Evolutionary conservation across 805 yeast species (phyloP), one percentile per base, ranked within the genome.

Genomic region (Tetrapisispora fleetii): DNA sequence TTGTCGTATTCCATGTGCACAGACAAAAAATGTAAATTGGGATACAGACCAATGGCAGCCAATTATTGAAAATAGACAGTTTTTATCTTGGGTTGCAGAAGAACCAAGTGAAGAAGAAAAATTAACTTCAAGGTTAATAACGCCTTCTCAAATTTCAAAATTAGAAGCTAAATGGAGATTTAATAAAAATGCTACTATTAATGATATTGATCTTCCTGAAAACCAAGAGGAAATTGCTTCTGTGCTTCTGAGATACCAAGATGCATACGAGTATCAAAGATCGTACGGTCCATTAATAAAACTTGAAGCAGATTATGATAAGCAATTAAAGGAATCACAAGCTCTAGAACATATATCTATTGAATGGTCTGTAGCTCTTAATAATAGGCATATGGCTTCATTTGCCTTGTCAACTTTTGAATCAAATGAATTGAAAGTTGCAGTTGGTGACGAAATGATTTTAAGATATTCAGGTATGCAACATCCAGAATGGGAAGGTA

Each of bases 1-100:
- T 43, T 90, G 97, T 67, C 79, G 97, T 48, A 71, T 86, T 48
- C 96, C 96, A 0, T 90, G 97, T 65, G 82, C 95, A 1, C 89
- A 81, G 59, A 65, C 74, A 9, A 81, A 83, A 54, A 87, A 84
- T 63, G 68, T 76, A 28, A 80, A 82, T 58, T 90, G 96, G 97
- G 95, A 88, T 58, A 81, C 90, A 0, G 77, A 73, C 39, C 83
- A 85, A 51, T 90, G 97, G 97, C 87, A 83, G 58, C 77, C 96
- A 0, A 69, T 90, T 48, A 85, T 90, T 49, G 91, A 84, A 54
- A 83, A 87, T 54, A 73, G 95, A 37, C 81, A 78, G 53, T 78
- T 90, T 50, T 69, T 90, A 49, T 70, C 87, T 1, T 90, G 96
- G 96, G 78, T 90, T 13, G 90, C 88, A 0, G 70, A 79, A 2